phyloP scores from a whole-genome alignment of 805 yeast species.

The Lachancea waltii region DNA sequence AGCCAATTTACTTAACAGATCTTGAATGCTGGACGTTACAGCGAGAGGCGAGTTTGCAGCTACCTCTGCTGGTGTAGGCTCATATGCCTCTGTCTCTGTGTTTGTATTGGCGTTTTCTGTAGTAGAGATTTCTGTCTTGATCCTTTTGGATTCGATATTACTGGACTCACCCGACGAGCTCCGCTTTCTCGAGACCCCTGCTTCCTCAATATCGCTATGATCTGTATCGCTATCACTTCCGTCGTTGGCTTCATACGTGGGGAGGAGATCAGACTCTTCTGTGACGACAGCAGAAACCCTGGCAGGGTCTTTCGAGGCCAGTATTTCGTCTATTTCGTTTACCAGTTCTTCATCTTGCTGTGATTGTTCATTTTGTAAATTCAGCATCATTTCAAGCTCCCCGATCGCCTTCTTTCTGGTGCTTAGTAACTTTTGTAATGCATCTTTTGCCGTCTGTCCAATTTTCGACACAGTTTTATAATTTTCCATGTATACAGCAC shows the following conservation, averaged over 20 bases:
- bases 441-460: conserved; percentile 26
- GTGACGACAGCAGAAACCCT: conserved; percentile 4
- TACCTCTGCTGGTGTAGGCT: conserved; percentile 13
- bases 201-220: conserved; percentile 13
- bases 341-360: conserved; percentile 26
- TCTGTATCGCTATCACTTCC: conserved; percentile 17
- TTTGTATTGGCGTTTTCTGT: conserved; percentile 9
- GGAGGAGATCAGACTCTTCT: conserved; percentile 20
- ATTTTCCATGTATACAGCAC: conserved; percentile 27
- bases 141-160: conserved; percentile 4
- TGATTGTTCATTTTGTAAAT: conserved; percentile 22
- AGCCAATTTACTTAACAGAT: conserved; percentile 31
- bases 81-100: conserved; percentile 11
- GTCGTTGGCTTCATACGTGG: conserved; percentile 28
- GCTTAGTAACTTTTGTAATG: conserved; percentile 26
- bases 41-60: conserved; percentile 13
- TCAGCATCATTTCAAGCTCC: conserved; percentile 22
- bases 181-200: conserved; percentile 2
- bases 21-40: conserved; percentile 32
- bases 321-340: conserved; percentile 23
- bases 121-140: conserved; percentile 5
- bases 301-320: conserved; percentile 23
- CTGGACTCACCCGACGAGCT: background rate
- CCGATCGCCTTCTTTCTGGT: conserved; percentile 23
- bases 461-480: conserved; percentile 29